Evolutionary conservation across 768 basidiomycete genomes (phyloP).

Genomic region (Termitomyces sp.): DNA sequence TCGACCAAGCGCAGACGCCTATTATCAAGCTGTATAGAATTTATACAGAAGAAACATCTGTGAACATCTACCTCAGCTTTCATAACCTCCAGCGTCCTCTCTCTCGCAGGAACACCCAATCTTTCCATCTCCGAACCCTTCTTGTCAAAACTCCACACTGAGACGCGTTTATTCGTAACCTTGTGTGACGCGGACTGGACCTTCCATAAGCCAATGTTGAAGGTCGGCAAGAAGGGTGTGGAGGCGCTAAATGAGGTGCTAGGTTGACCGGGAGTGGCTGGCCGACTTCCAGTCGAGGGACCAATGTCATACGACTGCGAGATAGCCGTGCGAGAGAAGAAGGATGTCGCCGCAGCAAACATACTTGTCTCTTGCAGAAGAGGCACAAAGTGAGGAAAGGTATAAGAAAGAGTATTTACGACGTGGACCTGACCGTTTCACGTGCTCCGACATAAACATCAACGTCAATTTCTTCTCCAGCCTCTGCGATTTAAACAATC

Average conservation of each 20-base stretch:
- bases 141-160: constrained; percentile 93
- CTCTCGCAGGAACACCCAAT: constrained; percentile 55
- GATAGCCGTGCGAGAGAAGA: constrained; percentile 77
- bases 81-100: constrained; percentile 75
- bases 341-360: constrained; percentile 79
- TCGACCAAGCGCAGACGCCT: constrained; percentile 81
- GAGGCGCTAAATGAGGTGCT: constrained; percentile 28
- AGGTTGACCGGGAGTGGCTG: constrained; percentile 41
- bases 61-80: constrained; percentile 76
- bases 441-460: background rate
- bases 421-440: background rate
- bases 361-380: constrained; percentile 28
- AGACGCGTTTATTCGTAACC: constrained; percentile 84
- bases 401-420: background rate
- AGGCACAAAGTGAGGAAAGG: background rate
- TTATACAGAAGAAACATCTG: constrained; percentile 5
- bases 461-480: too few relatives aligned
- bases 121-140: constrained; percentile 66
- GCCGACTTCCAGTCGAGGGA: constrained; percentile 34
- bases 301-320: constrained; percentile 76
- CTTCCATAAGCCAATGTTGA: constrained; percentile 82
- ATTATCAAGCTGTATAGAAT: constrained; percentile 5
- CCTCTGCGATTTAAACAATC: too few relatives aligned
- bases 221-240: constrained; percentile 40
- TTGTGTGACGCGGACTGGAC: constrained; percentile 86